Conservation (phyloP, 2,329 filamentous ascomycete genomes). For the Curvularia lunata region DNA sequence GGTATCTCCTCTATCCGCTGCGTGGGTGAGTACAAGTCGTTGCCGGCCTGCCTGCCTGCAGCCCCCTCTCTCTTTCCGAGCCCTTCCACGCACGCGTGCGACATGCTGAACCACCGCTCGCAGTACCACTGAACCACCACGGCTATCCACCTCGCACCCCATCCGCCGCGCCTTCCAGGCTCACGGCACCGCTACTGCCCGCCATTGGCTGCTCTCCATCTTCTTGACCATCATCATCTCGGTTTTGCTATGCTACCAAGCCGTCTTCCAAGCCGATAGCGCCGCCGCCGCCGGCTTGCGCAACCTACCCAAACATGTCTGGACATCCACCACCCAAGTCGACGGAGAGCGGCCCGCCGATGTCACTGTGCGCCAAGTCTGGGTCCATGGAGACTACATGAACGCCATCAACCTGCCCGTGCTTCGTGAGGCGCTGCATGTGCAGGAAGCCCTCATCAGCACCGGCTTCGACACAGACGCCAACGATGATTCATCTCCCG, state of each 20-base stretch:
- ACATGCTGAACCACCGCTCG: constrained; percentile 21
- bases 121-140: constrained; percentile 77
- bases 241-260: constrained; percentile 73
- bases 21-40: constrained; percentile 67
- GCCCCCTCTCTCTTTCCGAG: background rate
- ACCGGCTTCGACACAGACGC: constrained; percentile 31
- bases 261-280: constrained; percentile 76
- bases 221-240: constrained; percentile 75
- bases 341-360: constrained; percentile 62
- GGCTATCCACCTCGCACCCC: constrained; percentile 68
- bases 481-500: constrained; percentile 1
- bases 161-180: constrained; percentile 69
- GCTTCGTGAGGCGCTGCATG: constrained; percentile 68
- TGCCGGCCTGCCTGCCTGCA: no score
- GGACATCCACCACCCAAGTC: constrained; percentile 75
- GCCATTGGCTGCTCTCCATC: constrained; percentile 76
- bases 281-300: constrained; percentile 74
- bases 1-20: constrained; percentile 78
- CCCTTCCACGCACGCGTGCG: background rate
- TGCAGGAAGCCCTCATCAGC: constrained; percentile 74
- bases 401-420: constrained; percentile 71
- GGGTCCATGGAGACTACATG: constrained; percentile 84
- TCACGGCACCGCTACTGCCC: constrained; percentile 73
- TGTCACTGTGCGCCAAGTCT: constrained; percentile 81
- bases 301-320: constrained; percentile 78